A percentile compares a stretch with the other conserved stretches of the same genome.
Evolutionary conservation across 257 asterid genomes (phyloP).

Genomic region (Solanum ossicruentum): DNA sequence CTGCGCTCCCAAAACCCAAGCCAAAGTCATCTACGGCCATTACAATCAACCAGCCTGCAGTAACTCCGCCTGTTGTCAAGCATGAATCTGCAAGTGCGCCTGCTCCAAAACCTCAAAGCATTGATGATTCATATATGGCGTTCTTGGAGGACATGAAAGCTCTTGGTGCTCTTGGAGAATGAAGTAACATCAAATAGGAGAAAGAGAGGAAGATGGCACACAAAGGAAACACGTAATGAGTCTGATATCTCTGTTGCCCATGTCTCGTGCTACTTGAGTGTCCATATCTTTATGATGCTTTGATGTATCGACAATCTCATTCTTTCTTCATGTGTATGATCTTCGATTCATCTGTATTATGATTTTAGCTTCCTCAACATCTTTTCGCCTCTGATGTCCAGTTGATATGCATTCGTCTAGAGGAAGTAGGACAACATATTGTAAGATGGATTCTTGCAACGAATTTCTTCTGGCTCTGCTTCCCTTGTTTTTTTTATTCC

Average conservation of each 20-base stretch:
- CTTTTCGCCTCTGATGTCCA: not conserved
- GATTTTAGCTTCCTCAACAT: not conserved
- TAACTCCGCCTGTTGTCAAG: constrained; percentile 27
- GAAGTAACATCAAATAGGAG: not conserved
- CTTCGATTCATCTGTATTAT: not conserved
- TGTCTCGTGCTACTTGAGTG: not conserved
- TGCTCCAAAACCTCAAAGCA: constrained; percentile 54
- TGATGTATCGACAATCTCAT: not conserved
- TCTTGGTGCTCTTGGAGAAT: constrained; percentile 74
- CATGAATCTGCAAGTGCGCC: constrained; percentile 28
- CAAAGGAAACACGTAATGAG: not conserved
- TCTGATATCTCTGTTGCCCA: not conserved
- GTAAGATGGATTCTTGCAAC: not conserved
- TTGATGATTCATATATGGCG: constrained; percentile 79
- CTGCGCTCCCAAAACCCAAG: constrained; percentile 52
- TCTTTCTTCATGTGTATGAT: not conserved
- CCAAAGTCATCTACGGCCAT: constrained; percentile 9
- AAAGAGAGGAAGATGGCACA: not conserved
- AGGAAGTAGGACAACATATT: not conserved
- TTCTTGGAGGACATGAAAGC: constrained; percentile 95
- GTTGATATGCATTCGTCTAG: not conserved
- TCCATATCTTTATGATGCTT: not conserved
- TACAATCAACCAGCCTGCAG: constrained; percentile 29
- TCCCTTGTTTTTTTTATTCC: not conserved
- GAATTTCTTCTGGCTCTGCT: not conserved